Base-by-base conservation (phyloP, 371 early-diverging fungal genomes). In the Batkoa obscura region DNA sequence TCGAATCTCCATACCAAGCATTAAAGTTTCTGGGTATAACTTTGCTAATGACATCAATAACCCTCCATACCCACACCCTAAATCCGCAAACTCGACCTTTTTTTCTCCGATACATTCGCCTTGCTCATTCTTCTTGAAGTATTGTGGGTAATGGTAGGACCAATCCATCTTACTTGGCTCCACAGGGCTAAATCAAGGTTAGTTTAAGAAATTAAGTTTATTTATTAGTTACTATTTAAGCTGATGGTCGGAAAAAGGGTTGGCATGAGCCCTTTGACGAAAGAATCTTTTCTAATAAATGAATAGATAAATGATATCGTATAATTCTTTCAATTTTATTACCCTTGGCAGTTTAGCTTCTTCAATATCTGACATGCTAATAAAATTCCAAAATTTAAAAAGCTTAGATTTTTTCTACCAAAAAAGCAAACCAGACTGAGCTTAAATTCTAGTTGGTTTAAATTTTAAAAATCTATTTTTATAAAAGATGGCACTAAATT, bases 41-140 rank as follows among this genome's bases (percentile, higher is more conserved):
- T 92, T 86, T 2, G 97, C 83, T 58, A 99, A 68, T 4, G 84
- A 80, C 32, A 95, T 82, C 50, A 91, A 66, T 4, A 99, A 76
- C 33, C 95, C 97, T 58, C 99, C 99, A 66, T 98, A 99, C 56
- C 99, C 99, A 69, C 99, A 99, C 13, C 99, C 99, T 63, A 99
- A 84, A 70, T 99, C 99, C 5, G 96, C 90, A 74, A 96, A 94
- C 61, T 91, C 92, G 13, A 97, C 88, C 51, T 80, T 46, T 12
- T 13, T 23, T 35, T 34, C 31, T 30, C 64, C 66, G 50, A 66
- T 60, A 3, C 69, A 64, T 32, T 69, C 65, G 43, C 72, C 73
- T 5, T 66, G 64, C n/a, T n/a, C n/a, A n/a, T n/a, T n/a, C n/a
- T n/a, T n/a, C 50, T 70, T 66, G 61, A 79, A 83, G 58, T 75